Percentiles rank a stretch among this genome's conserved stretches.
Evolutionary conservation across 352 stramenopile species (phyloP).

Genomic region (Phytophthora parvispora): DNA sequence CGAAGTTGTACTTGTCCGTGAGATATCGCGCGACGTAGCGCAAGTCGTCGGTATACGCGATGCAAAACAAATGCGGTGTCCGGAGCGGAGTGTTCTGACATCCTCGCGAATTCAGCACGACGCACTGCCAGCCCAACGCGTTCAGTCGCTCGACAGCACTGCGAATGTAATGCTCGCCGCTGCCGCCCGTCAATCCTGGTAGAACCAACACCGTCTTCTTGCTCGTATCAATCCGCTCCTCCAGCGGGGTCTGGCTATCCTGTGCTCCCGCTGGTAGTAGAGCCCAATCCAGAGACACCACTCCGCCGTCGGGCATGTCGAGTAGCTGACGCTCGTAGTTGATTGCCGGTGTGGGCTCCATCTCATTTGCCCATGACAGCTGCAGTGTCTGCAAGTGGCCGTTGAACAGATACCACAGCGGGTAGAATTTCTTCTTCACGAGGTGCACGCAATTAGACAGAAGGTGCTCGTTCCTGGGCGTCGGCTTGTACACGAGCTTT

Average conservation of each 20-base stretch:
- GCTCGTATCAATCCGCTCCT: conserved; percentile 33
- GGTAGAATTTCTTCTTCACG: conserved; percentile 56
- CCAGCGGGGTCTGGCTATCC: conserved; percentile 19
- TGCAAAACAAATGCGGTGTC: conserved; percentile 67
- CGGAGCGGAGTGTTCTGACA: conserved; percentile 65
- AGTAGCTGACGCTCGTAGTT: conserved; percentile 69
- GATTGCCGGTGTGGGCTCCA: conserved; percentile 37
- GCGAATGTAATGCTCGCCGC: conserved; percentile 76
- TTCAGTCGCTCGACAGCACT: conserved; percentile 47
- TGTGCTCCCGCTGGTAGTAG: conserved; percentile 29
- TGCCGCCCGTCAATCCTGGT: conserved; percentile 68
- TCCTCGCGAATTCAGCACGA: conserved; percentile 74
- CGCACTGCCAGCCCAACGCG: conserved; percentile 61
- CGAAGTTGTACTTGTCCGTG: conserved; percentile 50
- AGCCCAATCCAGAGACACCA: conserved; percentile 80
- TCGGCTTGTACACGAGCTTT: conserved; percentile 52
- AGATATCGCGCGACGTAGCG: conserved; percentile 54
- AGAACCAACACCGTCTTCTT: conserved; percentile 62
- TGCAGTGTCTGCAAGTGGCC: conserved; percentile 71
- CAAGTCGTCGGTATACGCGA: conserved; percentile 76
- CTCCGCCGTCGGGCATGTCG: conserved; percentile 68
- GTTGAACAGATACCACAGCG: conserved; percentile 71
- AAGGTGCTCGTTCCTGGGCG: conserved; percentile 43
- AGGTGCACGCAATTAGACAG: conserved; percentile 52
- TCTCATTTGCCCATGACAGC: conserved; percentile 48